These are phyloP conservation scores for Plectosphaerella sp. DNA, from an alignment of 2,329 filamentous ascomycete genomes.

Conservation along the genomic window DNA sequence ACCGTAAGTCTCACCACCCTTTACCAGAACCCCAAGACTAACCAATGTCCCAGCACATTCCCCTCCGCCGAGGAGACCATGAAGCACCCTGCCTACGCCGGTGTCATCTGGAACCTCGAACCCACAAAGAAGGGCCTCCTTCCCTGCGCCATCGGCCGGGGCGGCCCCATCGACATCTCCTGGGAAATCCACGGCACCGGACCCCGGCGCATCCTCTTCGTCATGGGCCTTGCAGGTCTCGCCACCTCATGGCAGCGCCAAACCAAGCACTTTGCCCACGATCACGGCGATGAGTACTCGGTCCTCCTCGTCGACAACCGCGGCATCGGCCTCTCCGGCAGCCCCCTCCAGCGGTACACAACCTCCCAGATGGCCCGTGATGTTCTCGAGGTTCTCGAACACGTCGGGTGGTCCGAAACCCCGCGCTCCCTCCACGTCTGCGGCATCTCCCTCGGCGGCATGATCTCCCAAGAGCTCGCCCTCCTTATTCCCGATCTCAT, in stretches of 20 bases:
- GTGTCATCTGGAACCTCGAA: slow-evolving; percentile 65
- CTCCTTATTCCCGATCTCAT: slow-evolving; percentile 47
- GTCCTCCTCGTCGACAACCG: slow-evolving; percentile 79
- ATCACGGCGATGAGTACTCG: slow-evolving; percentile 61
- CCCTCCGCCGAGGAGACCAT: slow-evolving; percentile 54
- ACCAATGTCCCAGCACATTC: slow-evolving; percentile 10
- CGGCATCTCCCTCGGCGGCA: slow-evolving; percentile 82
- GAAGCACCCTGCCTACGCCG: slow-evolving; percentile 61
- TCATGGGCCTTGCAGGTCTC: slow-evolving; percentile 74
- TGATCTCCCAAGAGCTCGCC: slow-evolving; percentile 83
- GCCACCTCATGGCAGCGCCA: slow-evolving; percentile 76
- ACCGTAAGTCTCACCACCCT: neutral
- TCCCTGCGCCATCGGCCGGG: slow-evolving; percentile 63
- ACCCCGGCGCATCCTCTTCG: slow-evolving; percentile 65
- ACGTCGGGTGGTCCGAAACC: slow-evolving; percentile 60
- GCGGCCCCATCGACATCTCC: slow-evolving; percentile 70
- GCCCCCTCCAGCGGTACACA: slow-evolving; percentile 72
- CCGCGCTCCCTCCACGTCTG: slow-evolving; percentile 58
- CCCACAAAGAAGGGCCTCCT: slow-evolving; percentile 58
- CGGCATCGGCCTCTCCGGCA: slow-evolving; percentile 76
- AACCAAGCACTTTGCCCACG: slow-evolving; percentile 76
- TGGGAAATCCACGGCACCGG: slow-evolving; percentile 80
- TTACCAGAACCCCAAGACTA: neutral
- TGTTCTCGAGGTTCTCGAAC: slow-evolving; percentile 62
- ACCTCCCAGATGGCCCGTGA: slow-evolving; percentile 84